Percentiles rank a stretch among this genome's conserved stretches.
Evolutionary conservation across 2,329 filamentous ascomycete species (phyloP).

Genomic region (Sporothrix pseudoabietina): DNA sequence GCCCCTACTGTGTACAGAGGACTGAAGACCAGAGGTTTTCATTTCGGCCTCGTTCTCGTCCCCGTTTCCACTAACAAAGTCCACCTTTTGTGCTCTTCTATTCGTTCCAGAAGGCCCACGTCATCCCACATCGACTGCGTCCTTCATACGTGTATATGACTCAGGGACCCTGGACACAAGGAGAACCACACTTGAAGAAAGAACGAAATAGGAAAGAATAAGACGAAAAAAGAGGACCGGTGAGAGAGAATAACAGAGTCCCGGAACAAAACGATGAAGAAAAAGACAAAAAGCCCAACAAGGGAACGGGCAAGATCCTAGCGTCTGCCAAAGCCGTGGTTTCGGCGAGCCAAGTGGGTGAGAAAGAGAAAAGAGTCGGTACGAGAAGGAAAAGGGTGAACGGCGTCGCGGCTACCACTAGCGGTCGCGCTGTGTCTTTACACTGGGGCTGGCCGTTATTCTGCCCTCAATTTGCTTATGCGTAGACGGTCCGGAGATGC

Average conservation of each 20-base stretch:
- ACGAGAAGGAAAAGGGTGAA: neutral
- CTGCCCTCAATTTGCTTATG: neutral
- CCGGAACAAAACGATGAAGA: neutral
- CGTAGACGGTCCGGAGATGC: too few relatives aligned
- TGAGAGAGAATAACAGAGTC: neutral
- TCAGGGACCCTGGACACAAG: neutral
- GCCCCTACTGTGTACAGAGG: neutral
- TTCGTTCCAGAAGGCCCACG: slow-evolving; percentile 28
- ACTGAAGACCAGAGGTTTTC: neutral
- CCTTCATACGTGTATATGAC: neutral
- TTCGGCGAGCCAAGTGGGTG: slow-evolving; percentile 11
- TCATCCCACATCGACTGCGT: slow-evolving; percentile 20
- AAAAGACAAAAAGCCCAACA: neutral
- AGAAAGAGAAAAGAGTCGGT: neutral
- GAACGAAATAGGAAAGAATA: neutral
- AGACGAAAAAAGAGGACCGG: neutral
- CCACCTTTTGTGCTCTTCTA: neutral
- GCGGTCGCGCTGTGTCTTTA: neutral
- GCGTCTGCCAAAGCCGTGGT: slow-evolving; percentile 19
- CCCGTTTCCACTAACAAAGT: slow-evolving; percentile 2
- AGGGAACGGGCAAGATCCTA: slow-evolving; percentile 25
- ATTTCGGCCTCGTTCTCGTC: slow-evolving; percentile 13
- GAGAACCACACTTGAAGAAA: neutral
- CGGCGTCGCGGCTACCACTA: neutral
- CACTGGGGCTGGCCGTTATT: neutral